Evolutionary conservation across 805 yeast genomes (phyloP), one percentile per base, ranked within the genome.

Genomic region (Starmera amethionina): DNA sequence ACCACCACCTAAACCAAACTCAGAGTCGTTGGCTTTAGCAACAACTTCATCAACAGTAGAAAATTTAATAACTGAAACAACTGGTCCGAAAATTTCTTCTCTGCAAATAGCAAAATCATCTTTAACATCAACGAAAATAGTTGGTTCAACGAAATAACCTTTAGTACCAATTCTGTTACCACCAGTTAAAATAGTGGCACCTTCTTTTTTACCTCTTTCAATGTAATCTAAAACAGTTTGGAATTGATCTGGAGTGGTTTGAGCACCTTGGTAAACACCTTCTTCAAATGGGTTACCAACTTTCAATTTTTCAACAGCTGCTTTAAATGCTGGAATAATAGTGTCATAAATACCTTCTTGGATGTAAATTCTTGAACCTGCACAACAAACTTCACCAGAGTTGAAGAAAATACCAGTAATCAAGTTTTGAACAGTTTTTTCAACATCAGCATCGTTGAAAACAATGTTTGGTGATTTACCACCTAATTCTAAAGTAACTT

Each of bases 381-480:
- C 82, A 61, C 77, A 73, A 60, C 83, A 77, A 42, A 77, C 82
- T 62, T 77, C 82, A 67, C 82, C 83, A 46, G 79, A 70, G 66
- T 77, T 77, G 69, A 72, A 76, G 70, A 75, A 75, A 50, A 77
- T 77, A 67, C 81, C 81, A 32, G 68, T 56, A 43, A 75, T 61
- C 53, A 76, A 68, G 54, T 65, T 63, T 44, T 67, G 59, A 38
- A 67, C 62, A 37, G 72, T 63, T 34, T 65, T 59, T 50, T 69
- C 67, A 46, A 77, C 50, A 51, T 77, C 67, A 44, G 79, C 79
- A 58, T 77, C 83, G 49, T 74, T 60, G 54, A 77, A 77, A 36
- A 77, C 75, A 50, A 77, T 74, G 58, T 75, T 75, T 56, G 83
- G 80, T 42, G 82, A 75, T 63, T 77, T 77, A 62, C 82, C 83